A percentile compares a stretch with the other conserved stretches of the same genome.
phyloP scores from a whole-genome alignment of 2,329 filamentous ascomycete genomes.

The Pestalotiopsis sp. region DNA sequence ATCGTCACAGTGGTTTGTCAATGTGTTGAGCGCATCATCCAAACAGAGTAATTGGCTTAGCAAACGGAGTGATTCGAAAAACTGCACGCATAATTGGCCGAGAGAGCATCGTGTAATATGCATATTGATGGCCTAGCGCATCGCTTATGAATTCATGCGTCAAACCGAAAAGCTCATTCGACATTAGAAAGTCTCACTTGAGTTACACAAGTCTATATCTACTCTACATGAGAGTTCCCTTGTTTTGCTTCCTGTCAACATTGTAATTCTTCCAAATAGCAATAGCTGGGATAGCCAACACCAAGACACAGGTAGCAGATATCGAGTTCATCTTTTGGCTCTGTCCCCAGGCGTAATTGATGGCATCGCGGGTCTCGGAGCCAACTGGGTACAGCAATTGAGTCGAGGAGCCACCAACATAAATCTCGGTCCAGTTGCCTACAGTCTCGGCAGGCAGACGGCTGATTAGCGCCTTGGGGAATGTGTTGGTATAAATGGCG shows the following conservation, averaged over 20 bases:
- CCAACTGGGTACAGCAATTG: slow-evolving; percentile 52
- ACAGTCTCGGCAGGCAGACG: slow-evolving; percentile 50
- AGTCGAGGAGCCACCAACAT: slow-evolving; percentile 41
- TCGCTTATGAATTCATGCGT: no score
- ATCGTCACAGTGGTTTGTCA: neutral
- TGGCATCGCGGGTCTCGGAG: slow-evolving; percentile 45
- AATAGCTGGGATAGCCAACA: slow-evolving; percentile 10
- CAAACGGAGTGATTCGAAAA: no score
- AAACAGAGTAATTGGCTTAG: no score
- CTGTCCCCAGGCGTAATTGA: slow-evolving; percentile 59
- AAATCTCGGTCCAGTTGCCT: slow-evolving; percentile 46
- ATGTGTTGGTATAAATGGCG: slow-evolving; percentile 61
- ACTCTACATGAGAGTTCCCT: slow-evolving; percentile 12
- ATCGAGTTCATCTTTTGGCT: slow-evolving; percentile 50
- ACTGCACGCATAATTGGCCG: no score
- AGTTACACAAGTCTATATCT: neutral
- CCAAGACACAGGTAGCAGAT: slow-evolving; percentile 40
- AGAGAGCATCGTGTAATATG: no score
- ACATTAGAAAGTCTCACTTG: neutral
- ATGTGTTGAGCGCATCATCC: no score
- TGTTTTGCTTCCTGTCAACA: slow-evolving; percentile 15
- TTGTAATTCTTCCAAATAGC: slow-evolving; percentile 15
- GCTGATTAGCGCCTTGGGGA: slow-evolving; percentile 49
- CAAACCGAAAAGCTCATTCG: no score
- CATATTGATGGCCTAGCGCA: no score